Percentiles rank a stretch among this genome's conserved stretches.
Evolutionary conservation across 2,329 filamentous ascomycete genomes (phyloP).

Genomic region (Amylocarpus encephaloides): DNA sequence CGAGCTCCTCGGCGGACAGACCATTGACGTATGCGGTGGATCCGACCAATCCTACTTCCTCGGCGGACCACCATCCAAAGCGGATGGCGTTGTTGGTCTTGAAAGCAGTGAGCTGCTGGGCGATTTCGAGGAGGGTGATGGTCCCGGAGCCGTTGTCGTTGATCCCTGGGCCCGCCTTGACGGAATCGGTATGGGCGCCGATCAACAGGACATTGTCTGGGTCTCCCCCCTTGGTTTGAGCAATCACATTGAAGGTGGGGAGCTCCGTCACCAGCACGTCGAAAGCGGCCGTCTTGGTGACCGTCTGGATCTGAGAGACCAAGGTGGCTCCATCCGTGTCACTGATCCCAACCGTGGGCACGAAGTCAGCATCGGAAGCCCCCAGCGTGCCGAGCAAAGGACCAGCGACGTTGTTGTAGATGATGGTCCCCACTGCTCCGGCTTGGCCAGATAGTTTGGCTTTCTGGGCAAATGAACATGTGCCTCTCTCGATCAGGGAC

Average conservation of each 20-base stretch:
- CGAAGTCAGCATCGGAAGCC: neutral
- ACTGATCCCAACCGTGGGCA: conserved; percentile 4
- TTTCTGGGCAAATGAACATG: conserved; percentile 65
- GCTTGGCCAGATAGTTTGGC: conserved; percentile 58
- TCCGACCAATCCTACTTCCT: conserved; percentile 59
- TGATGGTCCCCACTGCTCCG: conserved; percentile 58
- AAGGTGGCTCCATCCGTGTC: conserved; percentile 2
- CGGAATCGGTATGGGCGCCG: conserved; percentile 58
- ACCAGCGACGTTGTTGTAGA: conserved; percentile 65
- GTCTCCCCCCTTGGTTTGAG: conserved; percentile 55
- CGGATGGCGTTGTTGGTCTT: conserved; percentile 58
- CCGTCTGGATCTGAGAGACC: conserved; percentile 45
- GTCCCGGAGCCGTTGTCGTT: conserved; percentile 37
- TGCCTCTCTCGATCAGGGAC: conserved; percentile 64
- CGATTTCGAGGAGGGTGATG: conserved; percentile 53
- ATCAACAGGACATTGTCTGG: conserved; percentile 59
- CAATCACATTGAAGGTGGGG: conserved; percentile 47
- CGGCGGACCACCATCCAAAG: conserved; percentile 62
- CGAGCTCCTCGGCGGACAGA: conserved; percentile 51
- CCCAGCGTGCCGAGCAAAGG: conserved; percentile 51
- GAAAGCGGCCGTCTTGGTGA: conserved; percentile 11
- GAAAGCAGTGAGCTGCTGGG: conserved; percentile 51
- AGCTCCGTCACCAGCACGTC: conserved; percentile 8
- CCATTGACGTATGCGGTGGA: conserved; percentile 55
- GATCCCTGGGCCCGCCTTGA: conserved; percentile 50